phyloP scores from a whole-genome alignment of 257 asterid genomes.

The Anisodus tanguticus region DNA sequence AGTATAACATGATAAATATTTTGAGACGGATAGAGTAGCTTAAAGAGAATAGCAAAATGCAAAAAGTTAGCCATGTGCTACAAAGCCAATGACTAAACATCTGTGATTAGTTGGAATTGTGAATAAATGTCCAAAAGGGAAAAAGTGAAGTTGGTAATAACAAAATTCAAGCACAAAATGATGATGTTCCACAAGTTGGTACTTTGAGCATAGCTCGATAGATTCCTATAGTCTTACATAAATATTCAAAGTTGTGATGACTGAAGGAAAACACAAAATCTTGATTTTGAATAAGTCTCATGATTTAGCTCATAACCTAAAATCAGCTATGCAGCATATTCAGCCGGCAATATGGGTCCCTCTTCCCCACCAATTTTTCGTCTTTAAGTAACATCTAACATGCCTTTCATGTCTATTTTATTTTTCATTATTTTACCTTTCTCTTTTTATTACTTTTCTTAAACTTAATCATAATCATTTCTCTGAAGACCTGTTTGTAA shows the following conservation, averaged over 20 bases:
- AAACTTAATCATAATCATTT: constrained; percentile 25
- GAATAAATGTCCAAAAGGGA: neutral
- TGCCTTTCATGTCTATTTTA: constrained; percentile 44
- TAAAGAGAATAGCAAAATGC: neutral
- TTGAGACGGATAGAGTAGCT: neutral
- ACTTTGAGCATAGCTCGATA: neutral
- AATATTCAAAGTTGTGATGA: constrained; percentile 22
- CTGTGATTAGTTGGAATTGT: neutral
- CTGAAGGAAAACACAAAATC: constrained; percentile 9
- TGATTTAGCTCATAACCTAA: constrained; percentile 42
- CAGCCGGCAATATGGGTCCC: constrained; percentile 49
- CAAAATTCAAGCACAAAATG: constrained; percentile 23
- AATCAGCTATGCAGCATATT: constrained; percentile 27
- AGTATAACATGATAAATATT: neutral
- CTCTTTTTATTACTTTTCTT: neutral
- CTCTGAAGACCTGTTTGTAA: neutral
- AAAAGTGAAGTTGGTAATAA: constrained; percentile 21
- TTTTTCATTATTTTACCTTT: constrained; percentile 21
- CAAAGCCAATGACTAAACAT: neutral
- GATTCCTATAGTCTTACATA: neutral
- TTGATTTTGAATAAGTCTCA: constrained; percentile 26
- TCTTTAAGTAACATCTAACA: constrained; percentile 66
- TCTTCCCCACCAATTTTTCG: constrained; percentile 41
- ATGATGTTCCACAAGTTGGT: constrained; percentile 27
- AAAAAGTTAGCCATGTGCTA: constrained; percentile 7